Conservation (phyloP, 768 basidiomycete genomes). For the Phallus indusiatus region DNA sequence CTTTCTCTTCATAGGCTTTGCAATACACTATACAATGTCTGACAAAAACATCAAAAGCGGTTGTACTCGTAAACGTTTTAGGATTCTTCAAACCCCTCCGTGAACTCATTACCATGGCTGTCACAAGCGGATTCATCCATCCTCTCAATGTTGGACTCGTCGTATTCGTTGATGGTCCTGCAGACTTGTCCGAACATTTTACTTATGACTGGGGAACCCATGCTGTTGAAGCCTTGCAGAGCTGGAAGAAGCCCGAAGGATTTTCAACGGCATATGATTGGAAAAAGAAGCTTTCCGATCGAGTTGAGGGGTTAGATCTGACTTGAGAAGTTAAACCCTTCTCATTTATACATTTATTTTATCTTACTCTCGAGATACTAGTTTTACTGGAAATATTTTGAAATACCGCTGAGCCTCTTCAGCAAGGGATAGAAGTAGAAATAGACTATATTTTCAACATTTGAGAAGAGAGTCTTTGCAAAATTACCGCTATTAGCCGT, state of each 20-base stretch:
- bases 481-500: too few species aligned
- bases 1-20: background rate
- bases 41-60: conserved; percentile 50
- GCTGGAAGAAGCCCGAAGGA: conserved; percentile 34
- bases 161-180: conserved; percentile 67
- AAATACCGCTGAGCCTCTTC: too few species aligned
- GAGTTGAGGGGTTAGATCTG: background rate
- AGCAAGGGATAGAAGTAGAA: too few species aligned
- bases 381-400: background rate
- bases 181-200: conserved; percentile 39
- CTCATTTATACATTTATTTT: background rate
- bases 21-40: background rate
- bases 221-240: conserved; percentile 50
- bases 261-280: conserved; percentile 8
- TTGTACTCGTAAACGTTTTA: conserved; percentile 79
- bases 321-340: background rate
- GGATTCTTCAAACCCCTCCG: conserved; percentile 80
- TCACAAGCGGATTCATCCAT: conserved; percentile 68
- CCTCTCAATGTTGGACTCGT: conserved; percentile 52
- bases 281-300: conserved; percentile 1
- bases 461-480: too few species aligned
- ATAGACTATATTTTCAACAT: too few species aligned
- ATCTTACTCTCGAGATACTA: too few species aligned
- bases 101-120: conserved; percentile 54
- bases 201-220: conserved; percentile 73